Percentiles rank a stretch among this genome's conserved stretches.
These are phyloP conservation scores for Phytophthora sansomeana DNA, from an alignment of 352 stramenopile genomes.

Conservation along the genomic window DNA sequence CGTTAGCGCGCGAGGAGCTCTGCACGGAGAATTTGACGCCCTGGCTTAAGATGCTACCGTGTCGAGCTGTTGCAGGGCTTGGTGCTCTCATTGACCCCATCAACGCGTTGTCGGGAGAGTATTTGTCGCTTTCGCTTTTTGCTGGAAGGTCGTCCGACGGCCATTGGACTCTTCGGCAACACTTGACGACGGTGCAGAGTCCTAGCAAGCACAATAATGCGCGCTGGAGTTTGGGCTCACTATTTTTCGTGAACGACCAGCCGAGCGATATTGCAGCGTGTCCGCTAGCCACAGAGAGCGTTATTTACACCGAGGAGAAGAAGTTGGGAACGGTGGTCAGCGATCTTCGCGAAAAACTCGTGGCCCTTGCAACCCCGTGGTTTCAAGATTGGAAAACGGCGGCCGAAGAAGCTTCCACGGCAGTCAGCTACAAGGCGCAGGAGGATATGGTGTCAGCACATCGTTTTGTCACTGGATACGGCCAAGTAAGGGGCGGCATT, in stretches of 20 bases:
- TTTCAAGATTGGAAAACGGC: conserved; percentile 38
- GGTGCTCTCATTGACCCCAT: conserved; percentile 80
- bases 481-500: conserved; percentile 78
- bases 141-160: conserved; percentile 32
- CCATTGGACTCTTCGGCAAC: conserved; percentile 57
- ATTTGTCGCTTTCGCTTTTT: conserved; percentile 68
- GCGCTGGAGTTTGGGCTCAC: conserved; percentile 49
- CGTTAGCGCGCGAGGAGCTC: conserved; percentile 80
- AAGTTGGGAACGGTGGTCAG: conserved; percentile 14
- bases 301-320: conserved; percentile 44
- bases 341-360: conserved; percentile 31
- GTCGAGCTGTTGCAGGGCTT: conserved; percentile 65
- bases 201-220: conserved; percentile 30
- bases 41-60: conserved; percentile 91
- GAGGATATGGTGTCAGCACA: conserved; percentile 61
- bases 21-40: conserved; percentile 91
- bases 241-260: conserved; percentile 51
- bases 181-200: conserved; percentile 64
- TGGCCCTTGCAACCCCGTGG: conserved; percentile 23
- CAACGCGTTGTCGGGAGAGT: conserved; percentile 73
- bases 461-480: conserved; percentile 81
- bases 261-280: conserved; percentile 38
- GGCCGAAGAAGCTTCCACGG: conserved; percentile 6
- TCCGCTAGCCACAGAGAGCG: conserved; percentile 49
- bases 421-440: conserved; percentile 21